Percentiles rank a stretch among this genome's conserved stretches.
Conservation (phyloP, 495 filamentous ascomycete genomes). For the Podospora appendiculata region DNA sequence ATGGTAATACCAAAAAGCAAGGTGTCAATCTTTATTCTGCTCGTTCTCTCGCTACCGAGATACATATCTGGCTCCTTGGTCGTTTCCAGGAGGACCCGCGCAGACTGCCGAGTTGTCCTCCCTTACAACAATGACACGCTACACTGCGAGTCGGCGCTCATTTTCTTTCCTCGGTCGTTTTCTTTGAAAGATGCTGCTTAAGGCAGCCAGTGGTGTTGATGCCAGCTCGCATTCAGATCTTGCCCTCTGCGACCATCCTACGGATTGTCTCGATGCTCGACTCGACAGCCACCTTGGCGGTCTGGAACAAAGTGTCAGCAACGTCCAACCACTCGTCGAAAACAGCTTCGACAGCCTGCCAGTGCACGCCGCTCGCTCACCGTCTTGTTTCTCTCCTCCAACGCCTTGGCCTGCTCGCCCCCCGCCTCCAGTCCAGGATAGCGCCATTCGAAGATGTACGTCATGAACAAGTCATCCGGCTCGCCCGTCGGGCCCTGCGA, state of each 20-base stretch:
- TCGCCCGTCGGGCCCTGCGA: conserved; percentile 20
- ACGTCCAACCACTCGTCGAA: neutral
- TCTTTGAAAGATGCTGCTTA: no score
- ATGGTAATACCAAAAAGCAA: no score
- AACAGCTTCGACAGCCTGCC: neutral
- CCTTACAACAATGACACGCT: no score
- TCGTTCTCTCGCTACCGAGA: no score
- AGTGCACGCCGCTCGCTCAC: conserved; percentile 13
- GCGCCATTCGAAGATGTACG: conserved; percentile 34
- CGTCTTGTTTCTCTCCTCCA: conserved; percentile 23
- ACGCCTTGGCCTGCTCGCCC: conserved; percentile 17
- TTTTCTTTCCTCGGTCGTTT: no score
- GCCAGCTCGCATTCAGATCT: conserved; percentile 6
- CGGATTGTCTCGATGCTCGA: conserved; percentile 29
- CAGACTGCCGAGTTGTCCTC: no score
- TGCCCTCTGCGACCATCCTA: conserved; percentile 22
- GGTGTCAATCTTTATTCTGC: no score
- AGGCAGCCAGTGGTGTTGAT: no score
- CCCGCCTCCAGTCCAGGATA: conserved; percentile 19
- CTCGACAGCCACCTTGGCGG: conserved; percentile 32
- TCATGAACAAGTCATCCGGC: conserved; percentile 22
- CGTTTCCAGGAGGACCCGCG: no score
- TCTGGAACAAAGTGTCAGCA: conserved; percentile 20
- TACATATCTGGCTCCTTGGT: no score
- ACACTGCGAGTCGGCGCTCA: no score